Base-by-base conservation (phyloP, 495 filamentous ascomycete species). In the Cryomyces antarcticus region DNA sequence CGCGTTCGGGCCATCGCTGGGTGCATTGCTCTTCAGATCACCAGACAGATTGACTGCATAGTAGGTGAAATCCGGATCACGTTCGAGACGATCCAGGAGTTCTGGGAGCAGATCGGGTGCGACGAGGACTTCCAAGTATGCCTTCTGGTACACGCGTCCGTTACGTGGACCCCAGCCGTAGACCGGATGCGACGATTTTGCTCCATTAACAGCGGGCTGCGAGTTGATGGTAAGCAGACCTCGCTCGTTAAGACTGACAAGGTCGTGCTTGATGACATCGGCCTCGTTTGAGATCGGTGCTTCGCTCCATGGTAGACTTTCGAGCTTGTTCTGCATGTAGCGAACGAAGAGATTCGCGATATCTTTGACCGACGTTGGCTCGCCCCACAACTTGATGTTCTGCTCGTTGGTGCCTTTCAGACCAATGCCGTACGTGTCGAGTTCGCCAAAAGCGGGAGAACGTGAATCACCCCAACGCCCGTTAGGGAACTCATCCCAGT, bases 401-500 rank as follows among this genome's bases (percentile, higher is more conserved):
- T 84, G 78, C 60, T 96, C 88, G 57, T 95, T 99, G 6, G 82
- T 88, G n/a, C 92, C 92, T 46, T 87, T 92, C 47, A 99, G 64
- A 38, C 88, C 85, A 49, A 96, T 80, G 12, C 88, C 89, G 55
- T 99, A 99, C 29, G 82, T 74, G 62, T 99, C 92, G 34, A 99
- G 69, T 61, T 95, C 85, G 53, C 92, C 92, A 49, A 95, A 99
- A 17, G 92, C 92, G 46, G 92, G 92, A 29, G 92, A 96, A 42
- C 92, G 73, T 31, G 87, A 84, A 61, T 99, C 92, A 59, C 92
- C 93, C 92, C 92, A 99, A 59, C 92, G 81, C 31, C 92, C 92
- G 65, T 99, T 99, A 37, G 92, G 92, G 53, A 93, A 99, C 56
- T 99, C 92, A 51, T 99, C 92, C 92, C 92, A 99, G 49, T 94